Base-by-base conservation (phyloP, 306 rosid species). In the Dryas alaskensis region DNA sequence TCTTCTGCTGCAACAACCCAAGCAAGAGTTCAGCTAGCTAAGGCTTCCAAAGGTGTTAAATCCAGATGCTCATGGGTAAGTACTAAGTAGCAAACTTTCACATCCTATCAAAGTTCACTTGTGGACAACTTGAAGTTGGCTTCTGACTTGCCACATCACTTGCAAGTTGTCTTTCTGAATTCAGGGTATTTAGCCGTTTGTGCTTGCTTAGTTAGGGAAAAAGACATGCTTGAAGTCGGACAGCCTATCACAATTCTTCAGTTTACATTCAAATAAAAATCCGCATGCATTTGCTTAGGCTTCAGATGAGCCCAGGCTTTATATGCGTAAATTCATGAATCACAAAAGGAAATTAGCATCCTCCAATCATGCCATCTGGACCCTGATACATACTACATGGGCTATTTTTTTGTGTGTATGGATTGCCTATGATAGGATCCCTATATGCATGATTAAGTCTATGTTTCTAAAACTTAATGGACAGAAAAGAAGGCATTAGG, bases 31-130 rank as follows among this genome's bases (percentile, higher is more conserved):
- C 93, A 85, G 84, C 60, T 90, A 70, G 81, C 70, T 27, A 90
- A 85, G 83, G 94, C 89, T 81, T 80, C 88, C 79, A 91, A 87
- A 81, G 82, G 84, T 75, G 80, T 81, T 70, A 88, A 88, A 82
- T 81, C 87, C 61, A 88, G 54, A 85, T 78, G 66, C 57, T 81
- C 86, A 40, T 90, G 89, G 86, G 96, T 90, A 69, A 86, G 92
- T 76, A 43, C 39, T n/a, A 49, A 47, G 44, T 70, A 1, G 40
- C 27, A 54, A 42, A 16, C 31, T 31, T 74, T 54, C 58, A 22
- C 11, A 2, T 19, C 54, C 55, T 67, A 67, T 68, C 74, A 48
- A 60, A 12, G 37, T 16, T 61, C 53, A 60, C 45, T 19, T 78
- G 62, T 75, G 40, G 53, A 17, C 45, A 61, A 72, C 12, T 31